A percentile compares a stretch with the other conserved stretches of the same genome.
Evolutionary conservation across 73 alveolate genomes (phyloP).

Genomic region (Paraurostyla sp.): DNA sequence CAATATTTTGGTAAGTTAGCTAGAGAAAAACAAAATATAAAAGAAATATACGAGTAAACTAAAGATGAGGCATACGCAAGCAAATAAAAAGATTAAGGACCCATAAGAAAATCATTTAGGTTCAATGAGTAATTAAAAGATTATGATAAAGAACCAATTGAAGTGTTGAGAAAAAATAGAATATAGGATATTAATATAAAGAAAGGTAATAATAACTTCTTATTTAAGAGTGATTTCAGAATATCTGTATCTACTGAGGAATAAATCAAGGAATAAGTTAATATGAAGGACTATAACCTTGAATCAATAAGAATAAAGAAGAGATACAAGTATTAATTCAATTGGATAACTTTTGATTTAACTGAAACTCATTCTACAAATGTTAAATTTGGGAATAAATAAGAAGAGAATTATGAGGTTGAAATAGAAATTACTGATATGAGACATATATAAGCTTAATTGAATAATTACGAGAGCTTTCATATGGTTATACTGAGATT

Average conservation of each 20-base stretch:
- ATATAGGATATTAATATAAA: not conserved
- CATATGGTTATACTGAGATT: not conserved
- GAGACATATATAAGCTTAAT: not conserved
- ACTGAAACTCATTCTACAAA: not conserved
- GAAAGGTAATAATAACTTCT: not conserved
- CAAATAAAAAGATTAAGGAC: not conserved
- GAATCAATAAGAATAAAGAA: slow-evolving; percentile 15
- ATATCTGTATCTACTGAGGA: slow-evolving; percentile 3
- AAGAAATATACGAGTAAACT: not conserved
- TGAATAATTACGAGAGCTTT: not conserved
- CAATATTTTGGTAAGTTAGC: not conserved
- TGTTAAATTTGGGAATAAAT: not conserved
- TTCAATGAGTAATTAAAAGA: not conserved
- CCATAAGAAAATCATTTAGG: not conserved
- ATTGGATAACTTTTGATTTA: slow-evolving; percentile 15
- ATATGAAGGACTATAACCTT: not conserved
- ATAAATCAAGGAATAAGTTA: not conserved
- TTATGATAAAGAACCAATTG: not conserved
- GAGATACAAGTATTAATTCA: not conserved
- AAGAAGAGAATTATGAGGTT: slow-evolving; percentile 19
- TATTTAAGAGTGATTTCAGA: not conserved
- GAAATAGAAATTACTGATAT: slow-evolving; percentile 39
- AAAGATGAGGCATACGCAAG: not conserved
- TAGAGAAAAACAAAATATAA: not conserved
- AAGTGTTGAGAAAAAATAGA: slow-evolving; percentile 9